Evolutionary conservation across 192 early-diverging fungal genomes (phyloP).

Genomic region (Lunasporangiospora selenospora): DNA sequence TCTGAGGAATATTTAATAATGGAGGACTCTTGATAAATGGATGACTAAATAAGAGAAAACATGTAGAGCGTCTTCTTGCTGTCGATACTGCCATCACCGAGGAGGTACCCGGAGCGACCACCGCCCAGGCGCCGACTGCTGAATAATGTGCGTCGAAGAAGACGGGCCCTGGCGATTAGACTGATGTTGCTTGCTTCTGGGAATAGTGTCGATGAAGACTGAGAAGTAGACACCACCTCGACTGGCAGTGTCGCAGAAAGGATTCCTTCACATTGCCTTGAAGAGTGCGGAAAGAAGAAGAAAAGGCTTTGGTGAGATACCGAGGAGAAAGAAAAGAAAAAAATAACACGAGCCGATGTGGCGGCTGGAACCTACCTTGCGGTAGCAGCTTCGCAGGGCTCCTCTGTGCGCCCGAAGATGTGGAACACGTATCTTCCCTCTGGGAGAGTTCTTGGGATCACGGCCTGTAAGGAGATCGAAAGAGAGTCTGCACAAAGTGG

Average conservation of each 20-base stretch:
- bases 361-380: no score
- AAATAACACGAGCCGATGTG: slow-evolving; percentile 4
- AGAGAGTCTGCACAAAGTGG: slow-evolving; percentile 7
- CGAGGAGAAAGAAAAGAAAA: background rate
- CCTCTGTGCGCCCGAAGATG: slow-evolving; percentile 25
- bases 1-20: background rate
- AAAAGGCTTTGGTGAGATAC: background rate
- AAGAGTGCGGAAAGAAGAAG: no score
- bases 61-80: slow-evolving; percentile 43
- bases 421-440: slow-evolving; percentile 28
- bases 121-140: background rate
- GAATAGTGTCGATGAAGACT: no score
- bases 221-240: slow-evolving; percentile 10
- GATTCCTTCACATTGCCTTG: slow-evolving; percentile 19
- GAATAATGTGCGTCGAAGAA: no score
- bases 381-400: slow-evolving; percentile 34
- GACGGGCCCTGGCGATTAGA: no score
- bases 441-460: slow-evolving; percentile 7
- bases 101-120: slow-evolving; percentile 4
- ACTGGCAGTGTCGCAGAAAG: slow-evolving; percentile 23
- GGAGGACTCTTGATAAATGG: background rate
- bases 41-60: slow-evolving; percentile 15
- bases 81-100: slow-evolving; percentile 12
- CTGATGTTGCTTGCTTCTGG: no score
- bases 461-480: slow-evolving; percentile 1